Evolutionary conservation across 2,329 filamentous ascomycete genomes (phyloP).

Genomic region (Pseudogymnoascus sp.): DNA sequence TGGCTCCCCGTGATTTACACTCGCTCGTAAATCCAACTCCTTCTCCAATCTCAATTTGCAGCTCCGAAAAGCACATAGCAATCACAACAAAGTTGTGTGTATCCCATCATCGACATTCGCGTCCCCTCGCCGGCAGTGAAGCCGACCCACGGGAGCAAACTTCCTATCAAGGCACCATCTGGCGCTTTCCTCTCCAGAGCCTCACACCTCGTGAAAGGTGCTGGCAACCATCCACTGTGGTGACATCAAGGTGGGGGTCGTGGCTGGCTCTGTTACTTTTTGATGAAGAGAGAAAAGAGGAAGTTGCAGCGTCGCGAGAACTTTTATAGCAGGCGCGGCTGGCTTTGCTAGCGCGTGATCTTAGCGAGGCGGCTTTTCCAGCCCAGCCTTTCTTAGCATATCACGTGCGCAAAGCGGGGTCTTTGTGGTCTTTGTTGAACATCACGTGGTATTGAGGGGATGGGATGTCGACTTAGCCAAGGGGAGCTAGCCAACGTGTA

Average conservation of each 20-base stretch:
- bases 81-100: slow-evolving; percentile 32
- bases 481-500: slow-evolving; percentile 7
- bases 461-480: slow-evolving; percentile 1
- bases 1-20: neutral
- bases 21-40: neutral
- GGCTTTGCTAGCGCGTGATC: neutral
- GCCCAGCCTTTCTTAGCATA: neutral
- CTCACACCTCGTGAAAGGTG: slow-evolving; percentile 45
- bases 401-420: neutral
- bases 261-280: slow-evolving; percentile 62
- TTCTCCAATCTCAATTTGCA: neutral
- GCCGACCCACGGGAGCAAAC: slow-evolving; percentile 63
- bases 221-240: slow-evolving; percentile 65
- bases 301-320: slow-evolving; percentile 4
- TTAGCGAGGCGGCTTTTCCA: slow-evolving; percentile 1
- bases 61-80: neutral
- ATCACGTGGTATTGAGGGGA: slow-evolving; percentile 2
- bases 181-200: slow-evolving; percentile 56
- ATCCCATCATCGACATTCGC: slow-evolving; percentile 67
- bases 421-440: neutral
- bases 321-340: slow-evolving; percentile 6
- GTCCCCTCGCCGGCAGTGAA: slow-evolving; percentile 64
- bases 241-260: slow-evolving; percentile 54
- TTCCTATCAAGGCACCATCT: slow-evolving; percentile 56
- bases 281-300: slow-evolving; percentile 42